Conservation (phyloP, 1,284 basidiomycete genomes). For the Cerrena zonata region DNA sequence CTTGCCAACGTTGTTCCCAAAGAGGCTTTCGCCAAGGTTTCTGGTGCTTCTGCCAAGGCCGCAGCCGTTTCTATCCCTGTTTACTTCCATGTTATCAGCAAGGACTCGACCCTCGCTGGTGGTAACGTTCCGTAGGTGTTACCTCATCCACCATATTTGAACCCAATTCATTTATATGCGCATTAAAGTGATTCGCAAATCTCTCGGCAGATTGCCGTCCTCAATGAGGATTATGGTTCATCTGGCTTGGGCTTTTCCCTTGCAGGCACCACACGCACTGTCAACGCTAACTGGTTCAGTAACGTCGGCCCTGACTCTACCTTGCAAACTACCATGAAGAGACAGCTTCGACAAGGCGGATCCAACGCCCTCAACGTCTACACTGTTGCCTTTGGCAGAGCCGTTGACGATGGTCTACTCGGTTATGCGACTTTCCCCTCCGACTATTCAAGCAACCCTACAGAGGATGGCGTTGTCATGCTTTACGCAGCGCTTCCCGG, state of each 20-base stretch:
- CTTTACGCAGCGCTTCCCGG: constrained; percentile 47
- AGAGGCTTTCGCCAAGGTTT: constrained; percentile 25
- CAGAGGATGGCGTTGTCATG: constrained; percentile 47
- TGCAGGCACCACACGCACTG: constrained; percentile 38
- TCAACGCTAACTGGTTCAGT: constrained; percentile 46
- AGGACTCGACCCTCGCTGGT: constrained; percentile 31
- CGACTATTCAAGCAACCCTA: constrained; percentile 32
- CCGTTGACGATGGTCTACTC: constrained; percentile 35
- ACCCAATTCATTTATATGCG: too few species aligned
- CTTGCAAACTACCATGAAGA: constrained; percentile 48
- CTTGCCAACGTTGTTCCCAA: constrained; percentile 31
- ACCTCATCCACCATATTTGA: constrained; percentile 4
- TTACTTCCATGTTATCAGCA: constrained; percentile 45
- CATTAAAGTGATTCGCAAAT: constrained; percentile 34
- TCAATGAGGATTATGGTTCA: constrained; percentile 42
- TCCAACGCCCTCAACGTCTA: constrained; percentile 45
- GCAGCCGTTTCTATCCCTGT: constrained; percentile 35
- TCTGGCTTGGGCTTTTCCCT: constrained; percentile 42
- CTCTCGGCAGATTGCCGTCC: constrained; percentile 36
- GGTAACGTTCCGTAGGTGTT: constrained; percentile 42
- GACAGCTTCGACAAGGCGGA: constrained; percentile 36
- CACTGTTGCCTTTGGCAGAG: constrained; percentile 36
- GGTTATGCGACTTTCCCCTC: constrained; percentile 49
- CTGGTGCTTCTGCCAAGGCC: background rate
- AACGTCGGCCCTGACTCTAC: constrained; percentile 33